Evolutionary conservation across 148 eudicot species (phyloP).

Genomic region (Rhododendron simsii): DNA sequence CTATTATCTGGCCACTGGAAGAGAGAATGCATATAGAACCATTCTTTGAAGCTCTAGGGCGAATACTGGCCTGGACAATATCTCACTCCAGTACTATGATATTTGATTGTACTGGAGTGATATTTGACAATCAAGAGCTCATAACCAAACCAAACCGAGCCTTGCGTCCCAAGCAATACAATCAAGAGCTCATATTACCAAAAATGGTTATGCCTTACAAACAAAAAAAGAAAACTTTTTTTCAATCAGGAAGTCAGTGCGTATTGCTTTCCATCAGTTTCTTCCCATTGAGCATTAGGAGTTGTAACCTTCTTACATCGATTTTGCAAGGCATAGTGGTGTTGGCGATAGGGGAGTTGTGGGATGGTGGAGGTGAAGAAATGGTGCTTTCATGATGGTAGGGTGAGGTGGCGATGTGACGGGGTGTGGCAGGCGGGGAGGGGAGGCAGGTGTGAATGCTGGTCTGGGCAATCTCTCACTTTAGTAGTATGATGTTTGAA

Average conservation of each 20-base stretch:
- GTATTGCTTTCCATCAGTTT: not conserved
- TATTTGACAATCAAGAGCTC: not conserved
- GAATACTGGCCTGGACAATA: not conserved
- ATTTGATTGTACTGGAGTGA: not conserved
- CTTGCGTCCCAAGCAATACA: not conserved
- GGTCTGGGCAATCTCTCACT: not conserved
- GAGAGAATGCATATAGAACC: not conserved
- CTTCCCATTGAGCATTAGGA: not conserved
- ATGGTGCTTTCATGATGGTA: not conserved
- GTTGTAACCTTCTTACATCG: not conserved
- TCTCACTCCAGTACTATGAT: not conserved
- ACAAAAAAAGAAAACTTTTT: not conserved
- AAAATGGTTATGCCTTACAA: not conserved
- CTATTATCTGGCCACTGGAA: not conserved
- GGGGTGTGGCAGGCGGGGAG: not conserved
- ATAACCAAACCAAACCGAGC: too few species aligned
- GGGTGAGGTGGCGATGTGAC: not conserved
- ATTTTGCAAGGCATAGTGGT: not conserved
- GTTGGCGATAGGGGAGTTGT: not conserved
- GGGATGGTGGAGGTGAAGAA: not conserved
- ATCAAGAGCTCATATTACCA: not conserved
- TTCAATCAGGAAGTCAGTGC: not conserved
- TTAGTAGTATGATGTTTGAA: not conserved
- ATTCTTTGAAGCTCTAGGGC: not conserved
- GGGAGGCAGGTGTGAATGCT: not conserved